Base-by-base conservation (phyloP, 768 basidiomycete genomes). In the Auriscalpium microsporum region DNA sequence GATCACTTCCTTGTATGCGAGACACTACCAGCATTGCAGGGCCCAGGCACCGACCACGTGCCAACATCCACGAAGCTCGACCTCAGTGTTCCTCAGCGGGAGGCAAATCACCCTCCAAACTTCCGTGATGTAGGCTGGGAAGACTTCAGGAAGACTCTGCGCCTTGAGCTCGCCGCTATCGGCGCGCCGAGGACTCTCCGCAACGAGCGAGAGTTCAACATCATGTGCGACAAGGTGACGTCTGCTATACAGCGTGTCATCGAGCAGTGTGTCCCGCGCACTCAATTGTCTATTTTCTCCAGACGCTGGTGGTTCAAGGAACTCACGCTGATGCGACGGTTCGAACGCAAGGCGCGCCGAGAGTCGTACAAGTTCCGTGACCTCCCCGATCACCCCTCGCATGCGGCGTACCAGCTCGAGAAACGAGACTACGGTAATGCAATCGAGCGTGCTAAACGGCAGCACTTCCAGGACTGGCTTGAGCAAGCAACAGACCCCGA, bases 401-500 rank as follows among this genome's bases (percentile, higher is more conserved):
- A 62, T 35, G 28, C 7, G 13, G 28, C 48, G 10, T 45, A 54
- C 35, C 14, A 13, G 1, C n/a, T 35, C 1, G 45, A 44, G 0
- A 21, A 19, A 0, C 62, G 62, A 16, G 10, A 23, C 0, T 68
- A 64, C 52, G 38, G 33, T 4, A 44, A 60, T 4, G 19, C 51
- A 0, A 61, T 71, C 8, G n/a, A 46, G 1, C 10, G n/a, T 8
- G 57, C 62, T 6, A 69, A 69, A 44, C n/a, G 38, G 10, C 57
- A 61, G 0, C 61, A 65, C 56, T 70, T 64, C 65, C 47, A 53
- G 6, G 57, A 62, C 0, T 71, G 56, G 53, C 57, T 69, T 0
- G 62, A 67, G 23, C 35, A 53, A 0, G 52, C 60, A 0, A 49
- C 57, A 1, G 48, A 56, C 1, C 47, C 53, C 0, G 48, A 60